Conservation (phyloP, 257 asterid genomes). For the Solanum chmielewskii region DNA sequence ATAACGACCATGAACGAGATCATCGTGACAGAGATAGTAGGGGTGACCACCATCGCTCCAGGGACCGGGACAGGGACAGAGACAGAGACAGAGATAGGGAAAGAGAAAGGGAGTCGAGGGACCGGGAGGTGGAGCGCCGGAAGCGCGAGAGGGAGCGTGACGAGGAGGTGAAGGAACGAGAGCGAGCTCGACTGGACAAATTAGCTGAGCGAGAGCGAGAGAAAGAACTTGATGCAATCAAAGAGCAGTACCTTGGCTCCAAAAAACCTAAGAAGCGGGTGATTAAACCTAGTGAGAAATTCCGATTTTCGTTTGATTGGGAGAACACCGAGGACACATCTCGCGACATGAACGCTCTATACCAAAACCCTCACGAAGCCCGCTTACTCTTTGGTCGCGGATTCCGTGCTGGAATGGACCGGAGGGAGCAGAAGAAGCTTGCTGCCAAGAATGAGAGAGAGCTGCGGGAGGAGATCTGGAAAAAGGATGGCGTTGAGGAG, state of each 20-base stretch:
- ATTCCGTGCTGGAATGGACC: conserved; percentile 41
- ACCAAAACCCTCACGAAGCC: conserved; percentile 48
- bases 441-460: conserved; percentile 45
- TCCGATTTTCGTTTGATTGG: conserved; percentile 46
- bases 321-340: conserved; percentile 58
- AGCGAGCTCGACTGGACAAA: conserved; percentile 45
- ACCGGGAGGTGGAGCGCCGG: conserved; percentile 20
- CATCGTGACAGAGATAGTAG: conserved; percentile 17
- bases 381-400: conserved; percentile 45
- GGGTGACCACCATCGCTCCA: not conserved
- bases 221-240: conserved; percentile 36
- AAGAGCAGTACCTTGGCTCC: conserved; percentile 32
- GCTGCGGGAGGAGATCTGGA: conserved; percentile 26
- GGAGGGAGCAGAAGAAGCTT: conserved; percentile 49
- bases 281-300: conserved; percentile 26
- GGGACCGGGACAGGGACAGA: not conserved
- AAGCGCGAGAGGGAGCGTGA: not conserved
- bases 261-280: conserved; percentile 48
- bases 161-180: conserved; percentile 6
- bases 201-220: conserved; percentile 43
- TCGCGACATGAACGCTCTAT: conserved; percentile 39
- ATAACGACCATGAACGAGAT: conserved; percentile 37
- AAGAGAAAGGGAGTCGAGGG: conserved; percentile 37
- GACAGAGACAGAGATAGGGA: conserved; percentile 24
- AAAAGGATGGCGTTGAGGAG: conserved; percentile 39